phyloP scores from a whole-genome alignment of 2,329 filamentous ascomycete genomes.

The Xylaria sp. region DNA sequence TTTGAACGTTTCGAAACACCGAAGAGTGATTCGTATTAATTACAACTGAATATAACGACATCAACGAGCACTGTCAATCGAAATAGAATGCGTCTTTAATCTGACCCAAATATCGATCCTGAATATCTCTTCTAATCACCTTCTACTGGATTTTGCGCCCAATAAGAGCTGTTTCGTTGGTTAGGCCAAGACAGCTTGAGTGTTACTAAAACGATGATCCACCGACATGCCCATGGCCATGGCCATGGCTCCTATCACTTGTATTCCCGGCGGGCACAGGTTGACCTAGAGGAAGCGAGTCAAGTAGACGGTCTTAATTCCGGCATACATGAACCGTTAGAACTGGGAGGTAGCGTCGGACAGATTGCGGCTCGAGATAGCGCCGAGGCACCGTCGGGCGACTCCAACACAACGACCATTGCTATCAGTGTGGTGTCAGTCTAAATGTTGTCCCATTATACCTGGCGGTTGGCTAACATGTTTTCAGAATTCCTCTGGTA shows the following conservation, averaged over 20 bases:
- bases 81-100: conserved; percentile 26
- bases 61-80: conserved; percentile 26
- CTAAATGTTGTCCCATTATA: background rate
- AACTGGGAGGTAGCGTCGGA: conserved; percentile 28
- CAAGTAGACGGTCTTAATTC: conserved; percentile 34
- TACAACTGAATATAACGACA: conserved; percentile 27
- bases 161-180: conserved; percentile 4
- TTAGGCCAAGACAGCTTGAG: conserved; percentile 4
- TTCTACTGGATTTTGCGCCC: background rate
- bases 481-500: conserved; percentile 76
- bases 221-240: conserved; percentile 41
- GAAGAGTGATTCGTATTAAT: conserved; percentile 12
- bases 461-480: conserved; percentile 34
- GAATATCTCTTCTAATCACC: conserved; percentile 11
- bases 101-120: background rate
- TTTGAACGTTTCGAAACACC: conserved; percentile 18
- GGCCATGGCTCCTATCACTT: conserved; percentile 41
- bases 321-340: conserved; percentile 14
- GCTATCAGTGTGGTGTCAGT: conserved; percentile 78
- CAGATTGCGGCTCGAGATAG: conserved; percentile 42
- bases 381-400: conserved; percentile 69
- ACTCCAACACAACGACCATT: conserved; percentile 63
- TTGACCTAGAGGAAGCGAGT: conserved; percentile 30
- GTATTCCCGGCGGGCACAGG: conserved; percentile 37
- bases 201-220: conserved; percentile 38